phyloP scores from a whole-genome alignment of 768 basidiomycete genomes.

The Calocera cornea region DNA sequence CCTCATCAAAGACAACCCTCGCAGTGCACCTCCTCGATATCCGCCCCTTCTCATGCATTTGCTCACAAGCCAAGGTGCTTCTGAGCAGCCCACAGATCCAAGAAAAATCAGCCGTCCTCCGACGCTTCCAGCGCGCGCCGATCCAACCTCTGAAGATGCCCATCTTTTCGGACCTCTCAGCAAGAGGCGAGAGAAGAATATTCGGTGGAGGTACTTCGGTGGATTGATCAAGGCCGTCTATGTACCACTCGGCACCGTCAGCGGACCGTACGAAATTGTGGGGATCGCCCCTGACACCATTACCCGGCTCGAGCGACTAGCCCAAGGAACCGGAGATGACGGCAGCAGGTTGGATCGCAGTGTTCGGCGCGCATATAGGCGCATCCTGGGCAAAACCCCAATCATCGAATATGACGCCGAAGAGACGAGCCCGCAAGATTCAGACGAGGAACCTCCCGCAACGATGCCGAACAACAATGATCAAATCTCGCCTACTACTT shows the following conservation, averaged over 20 bases:
- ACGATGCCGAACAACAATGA: neutral
- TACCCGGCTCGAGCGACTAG: neutral
- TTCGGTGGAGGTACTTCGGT: slow-evolving; percentile 51
- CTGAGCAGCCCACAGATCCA: too few relatives aligned
- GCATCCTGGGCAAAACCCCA: neutral
- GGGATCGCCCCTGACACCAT: neutral
- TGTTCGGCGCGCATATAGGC: neutral
- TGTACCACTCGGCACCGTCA: neutral
- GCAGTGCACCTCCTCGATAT: slow-evolving; percentile 53
- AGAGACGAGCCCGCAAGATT: neutral
- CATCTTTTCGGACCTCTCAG: slow-evolving; percentile 49
- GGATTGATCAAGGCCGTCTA: neutral
- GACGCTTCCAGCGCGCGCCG: slow-evolving; percentile 41
- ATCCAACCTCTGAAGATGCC: slow-evolving; percentile 46
- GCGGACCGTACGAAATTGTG: neutral
- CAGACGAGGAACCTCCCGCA: neutral
- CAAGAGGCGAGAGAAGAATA: slow-evolving; percentile 61
- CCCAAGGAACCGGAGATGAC: neutral
- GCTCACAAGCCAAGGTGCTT: slow-evolving; percentile 45
- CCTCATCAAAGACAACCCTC: slow-evolving; percentile 38
- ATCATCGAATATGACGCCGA: neutral
- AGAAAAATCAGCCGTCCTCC: slow-evolving; percentile 39
- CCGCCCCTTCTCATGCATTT: slow-evolving; percentile 49
- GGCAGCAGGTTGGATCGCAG: neutral
- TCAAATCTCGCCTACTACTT: neutral